Evolutionary conservation across 2,329 filamentous ascomycete species (phyloP).

Genomic region (Apiospora aurea): DNA sequence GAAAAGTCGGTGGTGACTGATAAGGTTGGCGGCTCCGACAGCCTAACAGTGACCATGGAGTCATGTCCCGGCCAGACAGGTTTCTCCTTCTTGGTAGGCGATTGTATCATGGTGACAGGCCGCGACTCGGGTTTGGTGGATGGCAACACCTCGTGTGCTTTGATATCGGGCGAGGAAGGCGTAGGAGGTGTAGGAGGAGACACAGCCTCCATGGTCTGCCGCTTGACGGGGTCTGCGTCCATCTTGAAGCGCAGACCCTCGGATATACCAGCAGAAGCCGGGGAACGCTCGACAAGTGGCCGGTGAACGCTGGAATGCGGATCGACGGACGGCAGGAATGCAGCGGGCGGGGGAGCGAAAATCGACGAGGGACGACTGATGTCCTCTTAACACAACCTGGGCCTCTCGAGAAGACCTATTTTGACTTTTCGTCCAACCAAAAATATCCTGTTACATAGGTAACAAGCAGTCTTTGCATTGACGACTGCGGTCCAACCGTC

Average conservation of each 20-base stretch:
- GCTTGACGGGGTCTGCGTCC: slow-evolving; percentile 36
- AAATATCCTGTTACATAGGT: slow-evolving; percentile 14
- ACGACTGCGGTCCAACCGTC: slow-evolving; percentile 14
- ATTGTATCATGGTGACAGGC: slow-evolving; percentile 18
- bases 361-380: not conserved
- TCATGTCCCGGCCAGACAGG: slow-evolving; percentile 54
- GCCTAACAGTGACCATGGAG: slow-evolving; percentile 79
- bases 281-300: slow-evolving; percentile 32
- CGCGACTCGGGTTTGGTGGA: not conserved
- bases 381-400: not conserved
- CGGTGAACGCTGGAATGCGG: slow-evolving; percentile 39
- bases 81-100: slow-evolving; percentile 32
- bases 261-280: slow-evolving; percentile 16
- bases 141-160: not conserved
- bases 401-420: slow-evolving; percentile 1
- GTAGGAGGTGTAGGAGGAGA: not conserved
- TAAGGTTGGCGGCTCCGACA: slow-evolving; percentile 68
- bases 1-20: slow-evolving; percentile 55
- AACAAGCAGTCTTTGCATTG: slow-evolving; percentile 12
- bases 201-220: slow-evolving; percentile 23
- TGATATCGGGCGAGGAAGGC: not conserved
- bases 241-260: slow-evolving; percentile 37
- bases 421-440: not conserved
- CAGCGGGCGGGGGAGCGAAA: slow-evolving; percentile 24
- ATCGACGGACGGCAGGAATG: slow-evolving; percentile 37